Conservation (phyloP, 169 alveolate genomes). For the Plasmodium relictum region DNA sequence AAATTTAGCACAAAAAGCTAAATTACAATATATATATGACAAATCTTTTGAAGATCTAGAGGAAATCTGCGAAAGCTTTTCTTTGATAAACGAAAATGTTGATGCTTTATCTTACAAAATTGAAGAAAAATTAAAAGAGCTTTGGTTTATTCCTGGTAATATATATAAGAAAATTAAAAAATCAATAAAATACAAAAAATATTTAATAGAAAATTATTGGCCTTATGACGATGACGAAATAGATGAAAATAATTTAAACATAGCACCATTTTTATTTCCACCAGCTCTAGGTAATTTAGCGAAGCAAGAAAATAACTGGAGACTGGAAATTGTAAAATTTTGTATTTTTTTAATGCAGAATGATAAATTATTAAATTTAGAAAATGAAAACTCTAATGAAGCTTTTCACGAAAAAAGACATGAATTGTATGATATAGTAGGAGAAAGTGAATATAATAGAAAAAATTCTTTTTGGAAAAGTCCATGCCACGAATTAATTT, state of each 20-base stretch:
- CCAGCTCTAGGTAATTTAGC: slow-evolving; percentile 81
- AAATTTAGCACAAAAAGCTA: slow-evolving; percentile 62
- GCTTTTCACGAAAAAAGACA: slow-evolving; percentile 82
- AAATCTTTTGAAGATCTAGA: slow-evolving; percentile 67
- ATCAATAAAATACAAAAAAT: slow-evolving; percentile 80
- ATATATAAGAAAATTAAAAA: slow-evolving; percentile 78
- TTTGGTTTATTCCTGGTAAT: slow-evolving; percentile 86
- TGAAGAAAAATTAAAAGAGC: slow-evolving; percentile 78
- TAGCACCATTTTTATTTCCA: slow-evolving; percentile 82
- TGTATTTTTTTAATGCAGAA: slow-evolving; percentile 81
- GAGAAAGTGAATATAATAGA: slow-evolving; percentile 82
- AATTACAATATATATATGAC: slow-evolving; percentile 65
- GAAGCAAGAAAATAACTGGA: slow-evolving; percentile 79
- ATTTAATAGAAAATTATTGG: slow-evolving; percentile 80
- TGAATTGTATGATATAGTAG: slow-evolving; percentile 79
- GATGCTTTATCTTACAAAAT: slow-evolving; percentile 70
- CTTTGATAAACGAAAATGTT: slow-evolving; percentile 63
- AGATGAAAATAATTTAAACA: slow-evolving; percentile 51
- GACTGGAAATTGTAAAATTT: slow-evolving; percentile 83
- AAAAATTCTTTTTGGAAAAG: slow-evolving; percentile 80
- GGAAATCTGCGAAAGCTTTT: slow-evolving; percentile 63
- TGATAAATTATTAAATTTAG: slow-evolving; percentile 76
- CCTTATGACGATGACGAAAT: slow-evolving; percentile 72
- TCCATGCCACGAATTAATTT: slow-evolving; percentile 79
- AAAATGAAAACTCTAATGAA: slow-evolving; percentile 74